Base-by-base conservation (phyloP, 106 monocot genomes). In the Dioscorea dumetorum region DNA sequence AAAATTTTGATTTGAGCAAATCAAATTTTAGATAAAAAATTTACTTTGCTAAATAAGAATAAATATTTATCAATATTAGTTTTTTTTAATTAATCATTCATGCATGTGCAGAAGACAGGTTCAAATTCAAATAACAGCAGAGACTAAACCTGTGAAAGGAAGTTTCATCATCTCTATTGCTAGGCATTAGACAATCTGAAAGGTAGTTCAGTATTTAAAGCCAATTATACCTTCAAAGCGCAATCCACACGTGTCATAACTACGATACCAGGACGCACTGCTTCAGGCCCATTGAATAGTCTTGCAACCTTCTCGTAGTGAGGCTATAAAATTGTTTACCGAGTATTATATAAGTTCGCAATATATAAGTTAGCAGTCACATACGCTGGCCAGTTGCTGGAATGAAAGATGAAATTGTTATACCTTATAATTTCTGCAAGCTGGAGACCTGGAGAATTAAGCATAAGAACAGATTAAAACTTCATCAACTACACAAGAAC, bases 401-500 rank as follows among this genome's bases (percentile, higher is more conserved):
- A 66, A 61, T 65, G n/a, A n/a, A n/a, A n/a, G 49, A 35, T 35
- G 20, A 67, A 71, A 41, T 21, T 56, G 0, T 34, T 18, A 57
- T 84, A 97, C 95, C 95, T 97, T 97, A 74, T 97, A 97, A 77
- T 97, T 97, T 84, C 95, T 76, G 80, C 95, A 97, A 63, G 95
- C 91, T 65, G 95, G 95, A 64, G 88, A 97, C 91, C 95, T 97
- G 72, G 24, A 57, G 14, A 64, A 49, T 56, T 32, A 48, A 64
- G 34, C 15, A 5, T 13, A 12, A 22, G 3, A 66, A 24, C 67
- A 48, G 17, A 72, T 22, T 52, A 58, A 66, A 23, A 48, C 62
- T 61, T 48, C 66, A 34, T 34, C 16, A 2, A 53, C 53, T 3
- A 66, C 50, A 35, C 2, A 21, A 66, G 58, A n/a, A 58, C 3